Evolutionary conservation across 106 monocot genomes (phyloP).

Genomic region (Platanthera guangdongensis): DNA sequence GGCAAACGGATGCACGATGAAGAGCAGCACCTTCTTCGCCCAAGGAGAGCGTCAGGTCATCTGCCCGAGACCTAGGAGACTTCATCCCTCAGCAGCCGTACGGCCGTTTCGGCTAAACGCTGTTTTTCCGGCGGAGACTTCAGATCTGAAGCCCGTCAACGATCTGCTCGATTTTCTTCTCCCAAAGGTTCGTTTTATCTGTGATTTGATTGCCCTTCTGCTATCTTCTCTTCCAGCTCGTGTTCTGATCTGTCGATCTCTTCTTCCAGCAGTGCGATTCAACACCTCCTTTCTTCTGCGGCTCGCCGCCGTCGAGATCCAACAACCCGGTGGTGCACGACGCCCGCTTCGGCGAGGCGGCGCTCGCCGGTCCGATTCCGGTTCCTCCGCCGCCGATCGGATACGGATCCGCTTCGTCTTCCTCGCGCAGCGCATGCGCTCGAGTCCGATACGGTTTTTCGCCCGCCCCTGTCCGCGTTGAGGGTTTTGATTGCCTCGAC

Average conservation of each 20-base stretch:
- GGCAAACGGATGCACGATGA: conserved; percentile 14
- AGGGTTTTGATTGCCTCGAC: conserved; percentile 32
- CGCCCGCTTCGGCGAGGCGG: conserved; percentile 16
- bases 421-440: conserved; percentile 12
- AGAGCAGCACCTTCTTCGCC: conserved; percentile 27
- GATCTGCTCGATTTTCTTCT: conserved; percentile 14
- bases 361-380: neutral
- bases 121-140: conserved; percentile 8
- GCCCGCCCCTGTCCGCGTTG: conserved; percentile 22
- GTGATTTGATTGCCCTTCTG: neutral
- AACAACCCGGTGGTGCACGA: conserved; percentile 21
- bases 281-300: conserved; percentile 14
- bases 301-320: conserved; percentile 25
- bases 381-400: neutral
- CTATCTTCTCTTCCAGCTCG: neutral
- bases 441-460: conserved; percentile 18
- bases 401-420: conserved; percentile 4
- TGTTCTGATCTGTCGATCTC: neutral
- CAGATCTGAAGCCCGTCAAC: conserved; percentile 3
- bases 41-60: conserved; percentile 42
- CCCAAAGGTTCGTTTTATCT: conserved; percentile 5
- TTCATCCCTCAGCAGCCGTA: conserved; percentile 17
- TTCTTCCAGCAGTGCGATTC: conserved; percentile 1
- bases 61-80: conserved; percentile 72
- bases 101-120: conserved; percentile 26